Evolutionary conservation across 805 yeast genomes (phyloP).

Genomic region (Zygosaccharomyces bisporus): DNA sequence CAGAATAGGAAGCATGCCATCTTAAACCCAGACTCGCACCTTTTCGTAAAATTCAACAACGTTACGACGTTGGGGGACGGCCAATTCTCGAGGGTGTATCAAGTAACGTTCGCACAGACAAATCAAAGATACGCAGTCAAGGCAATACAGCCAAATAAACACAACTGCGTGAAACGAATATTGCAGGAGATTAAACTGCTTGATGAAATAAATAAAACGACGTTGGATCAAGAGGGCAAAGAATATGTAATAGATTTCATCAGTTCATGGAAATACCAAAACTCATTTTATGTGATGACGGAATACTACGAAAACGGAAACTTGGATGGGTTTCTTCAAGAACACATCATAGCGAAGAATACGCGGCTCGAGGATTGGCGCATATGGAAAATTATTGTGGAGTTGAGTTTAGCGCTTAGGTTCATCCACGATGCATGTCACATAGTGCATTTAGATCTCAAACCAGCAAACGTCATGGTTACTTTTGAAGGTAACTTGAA

Average conservation of each 20-base stretch:
- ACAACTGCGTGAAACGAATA: conserved; percentile 27
- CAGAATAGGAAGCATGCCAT: conserved; percentile 26
- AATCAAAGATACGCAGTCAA: conserved; percentile 74
- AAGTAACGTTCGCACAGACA: conserved; percentile 62
- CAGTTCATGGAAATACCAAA: conserved; percentile 80
- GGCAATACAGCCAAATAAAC: conserved; percentile 56
- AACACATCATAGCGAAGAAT: conserved; percentile 61
- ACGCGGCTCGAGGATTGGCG: conserved; percentile 83
- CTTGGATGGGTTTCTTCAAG: conserved; percentile 74
- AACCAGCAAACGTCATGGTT: conserved; percentile 91
- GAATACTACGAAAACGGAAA: conserved; percentile 95
- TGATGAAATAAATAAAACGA: conserved; percentile 26
- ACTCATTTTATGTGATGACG: conserved; percentile 83
- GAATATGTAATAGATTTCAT: conserved; percentile 75
- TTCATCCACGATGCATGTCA: conserved; percentile 72
- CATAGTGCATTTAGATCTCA: conserved; percentile 82
- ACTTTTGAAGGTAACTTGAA: conserved; percentile 93
- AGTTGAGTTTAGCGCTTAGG: conserved; percentile 70
- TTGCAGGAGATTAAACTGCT: conserved; percentile 33
- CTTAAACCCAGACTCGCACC: conserved; percentile 38
- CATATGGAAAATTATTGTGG: conserved; percentile 93
- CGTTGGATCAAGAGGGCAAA: conserved; percentile 49
- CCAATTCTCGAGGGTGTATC: conserved; percentile 85
- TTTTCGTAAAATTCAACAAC: conserved; percentile 50
- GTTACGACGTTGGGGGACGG: conserved; percentile 77